A percentile compares a stretch with the other conserved stretches of the same genome.
Evolutionary conservation across 1,139 yeast genomes (phyloP).

Genomic region (Ogataea hybrid): DNA sequence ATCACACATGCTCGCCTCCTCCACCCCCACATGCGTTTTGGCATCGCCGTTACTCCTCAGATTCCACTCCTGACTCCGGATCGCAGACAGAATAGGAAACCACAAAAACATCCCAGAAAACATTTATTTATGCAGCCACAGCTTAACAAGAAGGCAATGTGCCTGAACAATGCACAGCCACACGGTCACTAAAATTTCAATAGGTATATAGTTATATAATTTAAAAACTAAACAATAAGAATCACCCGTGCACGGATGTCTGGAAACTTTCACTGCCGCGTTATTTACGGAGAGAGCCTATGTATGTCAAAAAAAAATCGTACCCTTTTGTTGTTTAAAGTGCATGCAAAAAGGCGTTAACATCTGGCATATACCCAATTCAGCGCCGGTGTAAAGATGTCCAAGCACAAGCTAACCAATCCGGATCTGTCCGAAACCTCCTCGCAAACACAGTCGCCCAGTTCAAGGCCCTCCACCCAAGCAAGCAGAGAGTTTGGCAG

Average conservation of each 20-base stretch:
- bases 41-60: neutral
- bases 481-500: constrained; percentile 3
- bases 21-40: neutral
- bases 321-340: constrained; percentile 1
- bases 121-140: no score
- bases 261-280: constrained; percentile 6
- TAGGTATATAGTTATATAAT: neutral
- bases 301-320: neutral
- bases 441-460: neutral
- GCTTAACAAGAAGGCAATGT: no score
- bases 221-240: neutral
- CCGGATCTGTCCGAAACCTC: neutral
- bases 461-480: constrained; percentile 1
- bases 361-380: neutral
- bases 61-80: neutral
- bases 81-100: constrained; percentile 2
- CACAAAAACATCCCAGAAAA: neutral
- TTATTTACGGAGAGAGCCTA: constrained; percentile 6
- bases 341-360: constrained; percentile 4
- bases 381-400: constrained; percentile 8
- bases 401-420: constrained; percentile 3
- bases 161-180: no score
- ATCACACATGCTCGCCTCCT: neutral
- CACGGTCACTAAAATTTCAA: no score
- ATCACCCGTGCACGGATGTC: neutral